Base-by-base conservation (phyloP, 2,329 filamentous ascomycete genomes). In the Sphaerulina vaccinii region DNA sequence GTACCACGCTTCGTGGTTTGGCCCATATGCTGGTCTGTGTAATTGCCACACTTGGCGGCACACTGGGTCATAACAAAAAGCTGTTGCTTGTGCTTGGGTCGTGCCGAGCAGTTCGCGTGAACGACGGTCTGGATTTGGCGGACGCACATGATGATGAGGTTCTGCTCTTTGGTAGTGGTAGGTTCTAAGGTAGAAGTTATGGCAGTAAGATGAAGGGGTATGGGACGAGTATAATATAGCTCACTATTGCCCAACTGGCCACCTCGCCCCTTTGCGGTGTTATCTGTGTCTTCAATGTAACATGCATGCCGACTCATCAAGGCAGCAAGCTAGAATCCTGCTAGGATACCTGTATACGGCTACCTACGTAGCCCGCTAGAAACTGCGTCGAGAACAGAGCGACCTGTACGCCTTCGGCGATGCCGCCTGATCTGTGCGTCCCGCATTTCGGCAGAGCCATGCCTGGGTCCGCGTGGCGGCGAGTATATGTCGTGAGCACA, bases 61-160 rank as follows among this genome's bases (percentile, higher is more conserved):
- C 41, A 44, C 41, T 44, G 41, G 23, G 18, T 44, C 41, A 32
- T 44, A 21, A 44, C 41, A 24, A 24, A 10, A 16, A 24, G 9
- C 41, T 21, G n/a, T 24, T 13, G 13, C 23, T 44, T 44, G 41
- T 44, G 41, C 41, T 44, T 44, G 41, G 41, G 41, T 24, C 23
- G n/a, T 27, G 41, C 41, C 23, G 23, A 15, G 23, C 41, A 44
- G 41, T 44, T 44, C 41, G 41, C 41, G 41, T 44, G 41, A 19
- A 44, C 41, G 23, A 44, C 23, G 41, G 41, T 44, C 41, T 44
- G 41, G 41, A 44, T 6, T 44, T 44, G 41, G 41, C 41, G 23
- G 41, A 24, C 23, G 41, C 41, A 44, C 23, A 44, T 44, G 23
- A 44, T 44, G 41, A 13, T 23, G 41, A 44, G n/a, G 35, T 44